These are phyloP conservation scores for Populus hybrid DNA, from an alignment of 441 rosid genomes.

Conservation along the genomic window DNA sequence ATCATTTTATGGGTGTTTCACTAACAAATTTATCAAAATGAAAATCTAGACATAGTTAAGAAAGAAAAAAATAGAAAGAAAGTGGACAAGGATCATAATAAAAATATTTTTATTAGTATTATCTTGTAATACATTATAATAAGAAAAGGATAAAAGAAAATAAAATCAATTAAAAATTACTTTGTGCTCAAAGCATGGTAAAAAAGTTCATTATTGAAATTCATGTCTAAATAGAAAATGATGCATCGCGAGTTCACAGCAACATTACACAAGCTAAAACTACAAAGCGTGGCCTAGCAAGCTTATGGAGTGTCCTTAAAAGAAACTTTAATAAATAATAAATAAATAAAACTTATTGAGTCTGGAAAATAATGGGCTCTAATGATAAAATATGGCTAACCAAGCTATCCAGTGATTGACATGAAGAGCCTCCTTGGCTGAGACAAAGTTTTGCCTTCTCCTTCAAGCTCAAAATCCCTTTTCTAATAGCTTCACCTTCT, in stretches of 20 bases:
- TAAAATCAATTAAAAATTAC: no score
- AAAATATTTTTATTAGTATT: no score
- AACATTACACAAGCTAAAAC: neutral
- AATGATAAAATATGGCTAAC: conserved; percentile 33
- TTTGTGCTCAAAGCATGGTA: no score
- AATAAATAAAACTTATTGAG: neutral
- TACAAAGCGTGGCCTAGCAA: no score
- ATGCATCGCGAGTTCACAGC: neutral
- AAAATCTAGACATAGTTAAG: no score
- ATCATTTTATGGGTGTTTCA: no score
- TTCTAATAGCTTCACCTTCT: conserved; percentile 45
- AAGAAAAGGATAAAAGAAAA: no score
- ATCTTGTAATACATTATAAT: no score
- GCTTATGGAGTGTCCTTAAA: neutral
- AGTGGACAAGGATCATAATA: no score
- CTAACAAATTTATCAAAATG: no score
- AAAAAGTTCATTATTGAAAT: no score
- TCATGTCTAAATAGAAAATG: neutral
- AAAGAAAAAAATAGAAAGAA: no score
- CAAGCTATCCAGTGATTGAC: conserved; percentile 29
- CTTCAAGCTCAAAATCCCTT: conserved; percentile 33
- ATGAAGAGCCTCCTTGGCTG: conserved; percentile 42
- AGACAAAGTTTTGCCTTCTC: conserved; percentile 35
- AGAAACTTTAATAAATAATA: neutral
- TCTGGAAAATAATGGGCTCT: neutral